Conservation (phyloP, 192 early-diverging fungal species). For the Coemansia sp. region DNA sequence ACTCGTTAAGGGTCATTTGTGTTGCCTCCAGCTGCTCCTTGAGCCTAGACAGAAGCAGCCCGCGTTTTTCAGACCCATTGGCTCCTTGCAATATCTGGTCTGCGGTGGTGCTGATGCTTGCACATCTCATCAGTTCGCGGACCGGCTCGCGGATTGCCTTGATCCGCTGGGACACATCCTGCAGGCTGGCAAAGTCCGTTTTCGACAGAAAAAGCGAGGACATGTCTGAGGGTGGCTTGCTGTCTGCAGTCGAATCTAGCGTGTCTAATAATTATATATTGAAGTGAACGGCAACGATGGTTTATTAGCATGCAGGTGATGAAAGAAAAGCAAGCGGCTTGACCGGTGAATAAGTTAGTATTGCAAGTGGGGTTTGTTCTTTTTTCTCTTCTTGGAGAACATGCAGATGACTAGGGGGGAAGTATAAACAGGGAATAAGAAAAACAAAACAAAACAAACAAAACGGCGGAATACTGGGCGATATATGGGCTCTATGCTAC, state of each 20-base stretch:
- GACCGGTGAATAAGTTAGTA: constrained; percentile 3
- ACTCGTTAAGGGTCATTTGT: constrained; percentile 29
- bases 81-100: background rate
- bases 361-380: background rate
- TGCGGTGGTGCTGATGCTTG: constrained; percentile 2
- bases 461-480: background rate
- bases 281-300: background rate
- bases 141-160: constrained; percentile 42
- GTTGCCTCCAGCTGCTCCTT: constrained; percentile 39
- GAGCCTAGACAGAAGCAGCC: constrained; percentile 19
- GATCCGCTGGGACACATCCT: constrained; percentile 38
- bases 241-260: constrained; percentile 3
- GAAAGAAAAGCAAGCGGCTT: constrained; percentile 3
- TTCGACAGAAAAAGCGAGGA: constrained; percentile 21
- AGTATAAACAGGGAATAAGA: constrained; percentile 2
- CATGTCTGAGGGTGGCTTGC: constrained; percentile 6
- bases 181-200: constrained; percentile 28
- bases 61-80: background rate
- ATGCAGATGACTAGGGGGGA: constrained; percentile 3
- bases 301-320: background rate
- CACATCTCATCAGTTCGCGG: constrained; percentile 41
- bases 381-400: background rate
- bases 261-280: constrained; percentile 8
- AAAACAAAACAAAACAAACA: background rate
- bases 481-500: no score